Evolutionary conservation across 2,329 filamentous ascomycete genomes (phyloP).

Genomic region (Lasiodiplodia sp.): DNA sequence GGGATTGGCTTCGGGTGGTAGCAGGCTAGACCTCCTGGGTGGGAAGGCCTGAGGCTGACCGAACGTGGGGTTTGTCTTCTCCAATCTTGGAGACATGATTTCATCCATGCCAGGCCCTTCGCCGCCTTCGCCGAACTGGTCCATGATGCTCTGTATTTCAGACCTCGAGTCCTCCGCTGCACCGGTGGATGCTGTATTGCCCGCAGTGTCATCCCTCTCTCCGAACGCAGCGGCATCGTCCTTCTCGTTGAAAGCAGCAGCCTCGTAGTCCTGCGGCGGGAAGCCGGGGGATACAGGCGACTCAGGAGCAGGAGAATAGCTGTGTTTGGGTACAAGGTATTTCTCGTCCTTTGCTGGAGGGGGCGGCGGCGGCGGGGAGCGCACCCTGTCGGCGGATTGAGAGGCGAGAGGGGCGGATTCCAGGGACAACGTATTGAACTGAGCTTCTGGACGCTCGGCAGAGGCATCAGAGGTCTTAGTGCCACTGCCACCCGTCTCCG

Average conservation of each 20-base stretch:
- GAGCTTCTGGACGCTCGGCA: background rate
- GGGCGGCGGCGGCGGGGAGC: slow-evolving; percentile 15
- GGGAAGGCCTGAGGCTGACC: slow-evolving; percentile 74
- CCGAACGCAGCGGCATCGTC: slow-evolving; percentile 35
- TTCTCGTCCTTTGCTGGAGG: slow-evolving; percentile 27
- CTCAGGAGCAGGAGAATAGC: background rate
- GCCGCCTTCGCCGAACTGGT: slow-evolving; percentile 82
- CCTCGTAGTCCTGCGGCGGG: slow-evolving; percentile 20
- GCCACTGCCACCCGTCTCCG: background rate
- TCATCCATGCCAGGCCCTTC: slow-evolving; percentile 77
- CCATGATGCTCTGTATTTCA: slow-evolving; percentile 98
- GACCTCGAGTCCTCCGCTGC: slow-evolving; percentile 69
- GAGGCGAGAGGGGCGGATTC: background rate
- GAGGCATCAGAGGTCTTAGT: background rate
- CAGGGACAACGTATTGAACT: background rate
- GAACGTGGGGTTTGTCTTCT: slow-evolving; percentile 80
- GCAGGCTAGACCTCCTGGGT: slow-evolving; percentile 84
- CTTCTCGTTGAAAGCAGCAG: slow-evolving; percentile 35
- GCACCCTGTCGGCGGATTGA: slow-evolving; percentile 14
- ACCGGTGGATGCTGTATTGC: slow-evolving; percentile 58
- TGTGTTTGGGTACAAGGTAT: slow-evolving; percentile 8
- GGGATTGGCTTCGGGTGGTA: slow-evolving; percentile 52
- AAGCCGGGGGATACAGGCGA: slow-evolving; percentile 13
- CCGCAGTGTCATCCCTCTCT: slow-evolving; percentile 37
- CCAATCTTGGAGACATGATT: slow-evolving; percentile 89